A percentile compares a stretch with the other conserved stretches of the same genome.
Evolutionary conservation across 2,329 filamentous ascomycete species (phyloP).

Genomic region (Cryphonectria carpinicola): DNA sequence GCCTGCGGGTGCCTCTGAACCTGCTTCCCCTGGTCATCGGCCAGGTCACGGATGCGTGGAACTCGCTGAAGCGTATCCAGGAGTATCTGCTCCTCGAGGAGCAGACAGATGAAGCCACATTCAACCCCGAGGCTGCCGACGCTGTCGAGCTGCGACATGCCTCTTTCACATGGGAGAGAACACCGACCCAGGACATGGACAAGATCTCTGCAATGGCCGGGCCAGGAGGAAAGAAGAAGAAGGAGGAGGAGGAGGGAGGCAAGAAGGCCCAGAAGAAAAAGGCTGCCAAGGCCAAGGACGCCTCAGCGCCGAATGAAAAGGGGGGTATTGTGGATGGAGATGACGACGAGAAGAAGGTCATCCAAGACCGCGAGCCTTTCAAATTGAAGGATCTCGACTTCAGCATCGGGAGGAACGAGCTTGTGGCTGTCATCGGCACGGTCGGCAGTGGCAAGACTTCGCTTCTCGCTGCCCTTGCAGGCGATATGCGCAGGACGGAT

Average conservation of each 20-base stretch:
- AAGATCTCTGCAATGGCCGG: conserved; percentile 43
- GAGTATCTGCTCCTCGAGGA: conserved; percentile 90
- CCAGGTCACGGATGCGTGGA: conserved; percentile 87
- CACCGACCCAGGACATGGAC: conserved; percentile 57
- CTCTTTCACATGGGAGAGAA: conserved; percentile 86
- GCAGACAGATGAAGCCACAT: conserved; percentile 68
- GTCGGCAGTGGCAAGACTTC: conserved; percentile 92
- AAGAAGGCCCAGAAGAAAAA: conserved; percentile 52
- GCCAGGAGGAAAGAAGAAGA: conserved; percentile 47
- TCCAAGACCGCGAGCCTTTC: conserved; percentile 64
- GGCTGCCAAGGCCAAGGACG: conserved; percentile 35
- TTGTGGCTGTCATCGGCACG: conserved; percentile 84
- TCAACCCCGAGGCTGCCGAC: conserved; percentile 61
- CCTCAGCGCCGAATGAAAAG: conserved; percentile 38
- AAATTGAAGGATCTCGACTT: conserved; percentile 71
- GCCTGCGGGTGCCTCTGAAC: conserved; percentile 86
- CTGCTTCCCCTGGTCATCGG: conserved; percentile 85
- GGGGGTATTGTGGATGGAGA: conserved; percentile 37
- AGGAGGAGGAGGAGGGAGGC: conserved; percentile 35
- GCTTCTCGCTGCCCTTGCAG: conserved; percentile 83
- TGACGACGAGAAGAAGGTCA: conserved; percentile 47
- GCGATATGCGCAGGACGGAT: conserved; percentile 86
- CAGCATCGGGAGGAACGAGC: conserved; percentile 71
- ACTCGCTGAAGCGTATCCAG: conserved; percentile 82
- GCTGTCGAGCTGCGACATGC: conserved; percentile 74